Conservation (phyloP, 805 yeast genomes). For the Pichia nakasei region DNA sequence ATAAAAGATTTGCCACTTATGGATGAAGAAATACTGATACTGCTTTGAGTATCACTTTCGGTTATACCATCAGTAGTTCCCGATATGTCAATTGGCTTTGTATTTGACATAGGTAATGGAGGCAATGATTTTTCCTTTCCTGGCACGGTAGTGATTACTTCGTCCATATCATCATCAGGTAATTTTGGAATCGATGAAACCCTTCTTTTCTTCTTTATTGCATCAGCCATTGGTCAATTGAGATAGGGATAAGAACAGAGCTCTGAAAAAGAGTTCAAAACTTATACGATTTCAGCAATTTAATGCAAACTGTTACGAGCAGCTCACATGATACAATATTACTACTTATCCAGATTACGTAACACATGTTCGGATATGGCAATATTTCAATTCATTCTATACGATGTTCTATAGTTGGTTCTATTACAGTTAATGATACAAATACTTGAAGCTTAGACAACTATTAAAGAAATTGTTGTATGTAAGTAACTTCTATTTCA, state of each 20-base stretch:
- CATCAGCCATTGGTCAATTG: too few relatives aligned
- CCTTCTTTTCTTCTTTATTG: not conserved
- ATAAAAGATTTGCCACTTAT: not conserved
- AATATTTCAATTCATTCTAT: too few relatives aligned
- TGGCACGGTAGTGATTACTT: conserved; percentile 16
- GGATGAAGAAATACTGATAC: not conserved
- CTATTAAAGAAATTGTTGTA: conserved; percentile 5
- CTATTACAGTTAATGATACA: too few relatives aligned
- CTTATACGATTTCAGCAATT: too few relatives aligned
- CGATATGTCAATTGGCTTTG: not conserved
- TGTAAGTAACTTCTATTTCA: conserved; percentile 17
- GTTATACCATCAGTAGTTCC: conserved; percentile 1
- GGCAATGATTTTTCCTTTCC: conserved; percentile 9
- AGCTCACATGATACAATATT: too few relatives aligned
- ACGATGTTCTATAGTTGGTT: too few relatives aligned
- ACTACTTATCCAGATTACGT: too few relatives aligned
- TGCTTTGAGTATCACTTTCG: not conserved
- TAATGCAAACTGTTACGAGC: too few relatives aligned
- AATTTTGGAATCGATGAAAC: conserved; percentile 14
- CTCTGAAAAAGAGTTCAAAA: too few relatives aligned
- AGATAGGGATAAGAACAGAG: not conserved
- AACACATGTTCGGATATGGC: too few relatives aligned
- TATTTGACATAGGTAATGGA: conserved; percentile 2
- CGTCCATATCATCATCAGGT: conserved; percentile 20
- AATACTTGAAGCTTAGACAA: too few relatives aligned